These are phyloP conservation scores for Theileria equi DNA, from an alignment of 169 alveolate species.

Conservation along the genomic window DNA sequence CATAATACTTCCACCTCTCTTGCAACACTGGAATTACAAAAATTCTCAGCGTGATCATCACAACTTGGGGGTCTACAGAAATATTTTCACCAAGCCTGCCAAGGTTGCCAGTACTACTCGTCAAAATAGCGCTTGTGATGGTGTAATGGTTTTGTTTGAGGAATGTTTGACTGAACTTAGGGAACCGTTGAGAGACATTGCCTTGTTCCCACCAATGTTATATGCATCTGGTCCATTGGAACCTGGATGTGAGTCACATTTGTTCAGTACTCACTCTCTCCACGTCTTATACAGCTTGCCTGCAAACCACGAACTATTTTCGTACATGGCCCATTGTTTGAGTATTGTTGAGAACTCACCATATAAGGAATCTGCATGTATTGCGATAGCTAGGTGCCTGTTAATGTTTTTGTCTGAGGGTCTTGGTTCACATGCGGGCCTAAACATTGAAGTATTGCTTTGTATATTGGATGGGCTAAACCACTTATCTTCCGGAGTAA, in stretches of 20 bases:
- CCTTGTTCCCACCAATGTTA: conserved; percentile 71
- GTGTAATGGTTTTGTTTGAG: conserved; percentile 61
- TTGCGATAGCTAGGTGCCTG: conserved; percentile 54
- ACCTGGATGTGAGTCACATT: conserved; percentile 36
- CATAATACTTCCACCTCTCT: conserved; percentile 35
- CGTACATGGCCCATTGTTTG: conserved; percentile 48
- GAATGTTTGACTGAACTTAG: conserved; percentile 70
- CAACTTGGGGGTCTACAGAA: conserved; percentile 19
- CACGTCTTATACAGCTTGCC: conserved; percentile 60
- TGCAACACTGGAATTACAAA: conserved; percentile 46
- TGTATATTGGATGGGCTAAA: conserved; percentile 52
- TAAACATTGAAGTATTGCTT: conserved; percentile 58
- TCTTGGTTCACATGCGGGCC: conserved; percentile 46
- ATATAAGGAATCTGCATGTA: conserved; percentile 36
- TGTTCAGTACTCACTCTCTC: conserved; percentile 63
- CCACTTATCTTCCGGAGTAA: conserved; percentile 44
- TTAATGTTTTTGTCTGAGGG: conserved; percentile 63
- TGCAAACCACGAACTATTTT: conserved; percentile 53
- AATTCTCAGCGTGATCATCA: conserved; percentile 28
- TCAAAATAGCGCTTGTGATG: too few species aligned
- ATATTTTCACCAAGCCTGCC: conserved; percentile 4
- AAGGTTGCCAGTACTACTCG: too few species aligned
- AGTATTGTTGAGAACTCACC: conserved; percentile 51
- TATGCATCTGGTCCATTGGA: conserved; percentile 33
- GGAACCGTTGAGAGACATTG: conserved; percentile 71